Evolutionary conservation across 805 yeast species (phyloP).

Genomic region (Maudiozyma serrabonitensis): DNA sequence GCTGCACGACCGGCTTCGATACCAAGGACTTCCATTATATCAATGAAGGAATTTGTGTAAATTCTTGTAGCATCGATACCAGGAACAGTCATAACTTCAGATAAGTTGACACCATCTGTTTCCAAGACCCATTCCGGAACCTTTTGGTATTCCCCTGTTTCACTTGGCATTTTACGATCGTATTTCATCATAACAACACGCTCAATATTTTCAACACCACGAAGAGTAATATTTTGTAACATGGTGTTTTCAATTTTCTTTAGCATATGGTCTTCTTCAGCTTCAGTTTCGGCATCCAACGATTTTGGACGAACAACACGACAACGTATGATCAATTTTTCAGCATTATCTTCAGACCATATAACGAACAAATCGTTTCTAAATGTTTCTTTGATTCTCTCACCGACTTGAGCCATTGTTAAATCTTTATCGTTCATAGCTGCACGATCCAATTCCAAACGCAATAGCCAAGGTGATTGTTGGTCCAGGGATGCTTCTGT

Average conservation of each 20-base stretch:
- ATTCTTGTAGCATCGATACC: constrained; percentile 90
- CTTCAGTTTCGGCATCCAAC: constrained; percentile 85
- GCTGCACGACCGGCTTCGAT: constrained; percentile 97
- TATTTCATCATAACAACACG: constrained; percentile 78
- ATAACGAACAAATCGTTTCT: constrained; percentile 93
- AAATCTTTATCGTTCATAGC: constrained; percentile 97
- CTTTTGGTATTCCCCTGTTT: constrained; percentile 77
- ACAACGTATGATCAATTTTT: constrained; percentile 92
- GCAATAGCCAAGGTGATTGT: constrained; percentile 96
- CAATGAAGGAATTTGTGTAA: constrained; percentile 94
- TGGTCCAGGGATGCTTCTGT: constrained; percentile 88
- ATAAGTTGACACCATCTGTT: constrained; percentile 94
- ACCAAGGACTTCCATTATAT: constrained; percentile 88
- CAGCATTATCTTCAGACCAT: constrained; percentile 99
- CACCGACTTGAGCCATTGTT: constrained; percentile 97
- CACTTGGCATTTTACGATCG: constrained; percentile 61
- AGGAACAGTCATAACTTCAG: constrained; percentile 89
- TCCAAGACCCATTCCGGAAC: constrained; percentile 96
- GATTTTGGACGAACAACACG: constrained; percentile 95
- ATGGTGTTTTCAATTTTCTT: constrained; percentile 92
- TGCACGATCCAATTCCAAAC: constrained; percentile 96
- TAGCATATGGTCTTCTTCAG: constrained; percentile 94
- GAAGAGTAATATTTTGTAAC: constrained; percentile 86
- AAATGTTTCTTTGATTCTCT: constrained; percentile 83
- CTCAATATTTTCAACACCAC: constrained; percentile 91